A percentile compares a stretch with the other conserved stretches of the same genome.
These are phyloP conservation scores for Lanmaoa rubissima DNA, from an alignment of 768 basidiomycete genomes.

Conservation along the genomic window DNA sequence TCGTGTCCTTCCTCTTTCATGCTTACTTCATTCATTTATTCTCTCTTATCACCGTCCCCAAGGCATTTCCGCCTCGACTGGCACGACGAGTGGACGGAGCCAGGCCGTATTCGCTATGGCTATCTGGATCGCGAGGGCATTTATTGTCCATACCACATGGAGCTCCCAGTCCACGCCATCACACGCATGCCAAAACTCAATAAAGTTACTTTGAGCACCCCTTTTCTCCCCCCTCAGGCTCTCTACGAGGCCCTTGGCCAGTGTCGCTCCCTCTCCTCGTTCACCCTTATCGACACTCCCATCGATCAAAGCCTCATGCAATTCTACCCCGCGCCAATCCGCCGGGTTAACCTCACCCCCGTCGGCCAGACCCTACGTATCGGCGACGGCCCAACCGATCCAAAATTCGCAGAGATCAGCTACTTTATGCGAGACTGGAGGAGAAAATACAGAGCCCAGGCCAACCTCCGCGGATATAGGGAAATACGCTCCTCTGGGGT, in stretches of 20 bases:
- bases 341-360: slow-evolving; percentile 28
- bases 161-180: slow-evolving; percentile 25
- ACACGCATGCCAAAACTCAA: slow-evolving; percentile 31
- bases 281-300: slow-evolving; percentile 33
- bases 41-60: background rate
- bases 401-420: slow-evolving; percentile 30
- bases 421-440: slow-evolving; percentile 38
- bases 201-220: slow-evolving; percentile 29
- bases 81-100: slow-evolving; percentile 39
- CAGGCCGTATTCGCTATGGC: slow-evolving; percentile 33
- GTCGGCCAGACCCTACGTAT: slow-evolving; percentile 36
- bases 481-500: slow-evolving; percentile 30
- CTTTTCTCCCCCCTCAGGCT: slow-evolving; percentile 32
- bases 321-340: slow-evolving; percentile 26
- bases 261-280: slow-evolving; percentile 27
- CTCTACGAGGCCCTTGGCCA: slow-evolving; percentile 30
- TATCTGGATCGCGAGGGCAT: slow-evolving; percentile 32
- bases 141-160: slow-evolving; percentile 31
- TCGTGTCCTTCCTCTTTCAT: background rate
- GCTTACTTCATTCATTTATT: background rate
- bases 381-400: slow-evolving; percentile 34
- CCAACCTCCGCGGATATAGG: slow-evolving; percentile 27
- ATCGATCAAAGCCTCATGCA: slow-evolving; percentile 36
- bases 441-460: slow-evolving; percentile 34
- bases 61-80: slow-evolving; percentile 35